Evolutionary conservation across 352 stramenopile genomes (phyloP).

Genomic region (Pythium folliculosum): DNA sequence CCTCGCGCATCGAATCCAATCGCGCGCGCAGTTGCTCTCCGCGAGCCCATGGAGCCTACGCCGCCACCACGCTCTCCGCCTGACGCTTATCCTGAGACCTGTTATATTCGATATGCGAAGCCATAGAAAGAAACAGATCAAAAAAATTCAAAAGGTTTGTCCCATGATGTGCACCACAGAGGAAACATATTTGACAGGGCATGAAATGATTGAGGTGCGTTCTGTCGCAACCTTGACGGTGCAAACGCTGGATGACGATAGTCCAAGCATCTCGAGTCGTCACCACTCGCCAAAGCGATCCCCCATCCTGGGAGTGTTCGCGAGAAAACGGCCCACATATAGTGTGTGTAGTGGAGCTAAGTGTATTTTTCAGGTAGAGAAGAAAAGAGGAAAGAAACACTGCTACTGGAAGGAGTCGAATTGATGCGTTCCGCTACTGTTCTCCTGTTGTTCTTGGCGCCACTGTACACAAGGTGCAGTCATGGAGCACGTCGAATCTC

Average conservation of each 20-base stretch:
- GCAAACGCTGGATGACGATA: neutral
- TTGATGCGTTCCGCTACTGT: neutral
- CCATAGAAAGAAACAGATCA: constrained; percentile 14
- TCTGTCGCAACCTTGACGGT: neutral
- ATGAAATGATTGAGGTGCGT: neutral
- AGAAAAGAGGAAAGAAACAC: neutral
- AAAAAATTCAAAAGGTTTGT: constrained; percentile 16
- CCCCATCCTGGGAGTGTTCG: too few relatives aligned
- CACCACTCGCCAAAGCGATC: neutral
- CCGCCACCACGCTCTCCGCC: too few relatives aligned
- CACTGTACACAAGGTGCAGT: neutral
- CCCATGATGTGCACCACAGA: constrained; percentile 13
- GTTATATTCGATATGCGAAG: neutral
- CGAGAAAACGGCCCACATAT: too few relatives aligned
- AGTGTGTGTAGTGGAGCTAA: too few relatives aligned
- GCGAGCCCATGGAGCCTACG: neutral
- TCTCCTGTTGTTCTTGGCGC: neutral
- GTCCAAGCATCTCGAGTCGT: neutral
- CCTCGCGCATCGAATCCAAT: too few relatives aligned
- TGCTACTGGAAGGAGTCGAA: neutral
- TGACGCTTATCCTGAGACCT: too few relatives aligned
- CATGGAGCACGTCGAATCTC: neutral
- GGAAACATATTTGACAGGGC: constrained; percentile 4
- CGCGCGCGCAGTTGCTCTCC: neutral
- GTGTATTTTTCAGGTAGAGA: neutral